Conservation (phyloP, 805 yeast species). For the Ogataea paradorogensis region DNA sequence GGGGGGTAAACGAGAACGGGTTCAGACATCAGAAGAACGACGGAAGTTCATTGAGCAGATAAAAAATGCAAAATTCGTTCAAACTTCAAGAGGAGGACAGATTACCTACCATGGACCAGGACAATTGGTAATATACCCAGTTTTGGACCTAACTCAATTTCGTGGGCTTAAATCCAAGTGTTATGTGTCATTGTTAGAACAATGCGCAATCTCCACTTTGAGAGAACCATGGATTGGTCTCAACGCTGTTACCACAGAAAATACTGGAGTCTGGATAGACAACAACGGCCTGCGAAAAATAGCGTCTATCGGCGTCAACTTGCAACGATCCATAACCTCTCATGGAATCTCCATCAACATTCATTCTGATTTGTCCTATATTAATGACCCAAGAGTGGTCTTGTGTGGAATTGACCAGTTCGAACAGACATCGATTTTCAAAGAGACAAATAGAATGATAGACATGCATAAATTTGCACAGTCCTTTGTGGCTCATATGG, state of each 20-base stretch:
- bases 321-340: constrained; percentile 78
- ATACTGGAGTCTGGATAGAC: constrained; percentile 87
- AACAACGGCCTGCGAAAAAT: constrained; percentile 50
- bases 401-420: constrained; percentile 83
- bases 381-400: constrained; percentile 57
- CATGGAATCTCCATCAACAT: constrained; percentile 89
- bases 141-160: constrained; percentile 66
- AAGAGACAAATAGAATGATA: constrained; percentile 18
- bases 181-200: constrained; percentile 47
- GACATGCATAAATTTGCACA: constrained; percentile 37
- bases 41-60: constrained; percentile 26
- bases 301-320: constrained; percentile 86
- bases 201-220: constrained; percentile 31
- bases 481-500: constrained; percentile 43
- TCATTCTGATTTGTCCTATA: constrained; percentile 63
- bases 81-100: constrained; percentile 90
- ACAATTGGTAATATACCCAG: constrained; percentile 81
- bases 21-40: constrained; percentile 36
- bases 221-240: constrained; percentile 33
- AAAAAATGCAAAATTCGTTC: constrained; percentile 62
- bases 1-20: constrained; percentile 81
- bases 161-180: constrained; percentile 48
- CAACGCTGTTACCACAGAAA: constrained; percentile 49
- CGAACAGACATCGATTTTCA: constrained; percentile 51
- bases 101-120: constrained; percentile 97